Conservation (phyloP, 176 grass and related monocot species). For the Poa annua region DNA sequence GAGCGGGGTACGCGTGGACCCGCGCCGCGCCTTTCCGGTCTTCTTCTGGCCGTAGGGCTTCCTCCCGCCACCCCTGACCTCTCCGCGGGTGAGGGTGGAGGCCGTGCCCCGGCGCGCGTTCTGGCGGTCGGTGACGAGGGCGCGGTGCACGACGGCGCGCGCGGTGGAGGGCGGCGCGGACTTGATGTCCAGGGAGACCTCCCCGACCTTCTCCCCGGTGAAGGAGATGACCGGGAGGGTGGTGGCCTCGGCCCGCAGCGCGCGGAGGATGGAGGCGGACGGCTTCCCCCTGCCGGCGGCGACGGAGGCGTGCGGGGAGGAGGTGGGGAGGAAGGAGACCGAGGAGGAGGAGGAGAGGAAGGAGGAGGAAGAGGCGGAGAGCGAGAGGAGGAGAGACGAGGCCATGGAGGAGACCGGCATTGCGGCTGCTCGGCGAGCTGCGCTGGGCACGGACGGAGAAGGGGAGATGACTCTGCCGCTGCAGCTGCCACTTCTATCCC, state of each 20-base stretch:
- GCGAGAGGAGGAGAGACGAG: slow-evolving; percentile 49
- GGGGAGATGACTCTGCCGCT: slow-evolving; percentile 37
- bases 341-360: slow-evolving; percentile 44
- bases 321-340: slow-evolving; percentile 30
- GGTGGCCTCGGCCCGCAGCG: slow-evolving; percentile 63
- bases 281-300: slow-evolving; percentile 32
- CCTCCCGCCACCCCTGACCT: slow-evolving; percentile 79
- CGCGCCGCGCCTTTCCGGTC: slow-evolving; percentile 79
- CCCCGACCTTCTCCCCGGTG: slow-evolving; percentile 75
- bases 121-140: slow-evolving; percentile 86
- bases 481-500: slow-evolving; percentile 39
- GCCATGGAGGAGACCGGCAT: slow-evolving; percentile 54
- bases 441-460: slow-evolving; percentile 21
- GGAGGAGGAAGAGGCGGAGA: slow-evolving; percentile 47
- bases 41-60: slow-evolving; percentile 97
- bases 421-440: slow-evolving; percentile 35
- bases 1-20: slow-evolving; percentile 83
- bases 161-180: slow-evolving; percentile 75
- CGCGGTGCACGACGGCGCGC: slow-evolving; percentile 89
- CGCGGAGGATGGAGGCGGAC: slow-evolving; percentile 54
- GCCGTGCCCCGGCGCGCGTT: slow-evolving; percentile 92
- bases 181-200: slow-evolving; percentile 66
- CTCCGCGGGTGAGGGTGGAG: slow-evolving; percentile 88
- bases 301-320: slow-evolving; percentile 25
- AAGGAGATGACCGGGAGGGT: slow-evolving; percentile 86